Evolutionary conservation across 1,139 yeast genomes (phyloP).

Genomic region (Candida labiduridarum): DNA sequence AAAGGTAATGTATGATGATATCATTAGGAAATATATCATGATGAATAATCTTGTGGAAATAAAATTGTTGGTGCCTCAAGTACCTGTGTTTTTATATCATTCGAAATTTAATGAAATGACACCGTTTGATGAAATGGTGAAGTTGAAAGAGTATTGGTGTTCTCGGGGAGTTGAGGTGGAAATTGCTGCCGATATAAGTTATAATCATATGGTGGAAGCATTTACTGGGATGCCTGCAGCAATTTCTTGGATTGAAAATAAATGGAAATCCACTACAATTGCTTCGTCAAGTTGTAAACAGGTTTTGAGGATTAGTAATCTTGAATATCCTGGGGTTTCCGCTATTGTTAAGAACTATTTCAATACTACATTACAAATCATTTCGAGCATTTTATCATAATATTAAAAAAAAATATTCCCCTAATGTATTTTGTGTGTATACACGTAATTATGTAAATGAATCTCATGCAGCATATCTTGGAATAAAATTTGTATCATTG

Average conservation of each 20-base stretch:
- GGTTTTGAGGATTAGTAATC: conserved; percentile 24
- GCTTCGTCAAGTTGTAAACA: conserved; percentile 25
- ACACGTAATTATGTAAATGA: not conserved
- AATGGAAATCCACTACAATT: not conserved
- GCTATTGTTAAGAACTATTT: not conserved
- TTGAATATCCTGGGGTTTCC: conserved; percentile 22
- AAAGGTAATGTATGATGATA: conserved; percentile 20
- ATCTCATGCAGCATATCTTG: not conserved
- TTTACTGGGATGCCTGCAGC: conserved; percentile 33
- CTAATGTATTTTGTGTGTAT: not conserved
- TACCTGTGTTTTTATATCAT: conserved; percentile 38
- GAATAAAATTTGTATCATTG: not conserved
- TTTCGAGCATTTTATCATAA: not conserved
- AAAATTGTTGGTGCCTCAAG: conserved; percentile 20
- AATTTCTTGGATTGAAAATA: conserved; percentile 25
- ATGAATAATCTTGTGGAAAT: conserved; percentile 25
- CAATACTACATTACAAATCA: not conserved
- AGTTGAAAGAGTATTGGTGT: conserved; percentile 35
- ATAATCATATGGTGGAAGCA: conserved; percentile 32
- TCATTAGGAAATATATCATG: conserved; percentile 17
- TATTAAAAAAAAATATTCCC: not conserved
- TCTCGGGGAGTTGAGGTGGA: conserved; percentile 28
- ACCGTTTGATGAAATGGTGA: conserved; percentile 25
- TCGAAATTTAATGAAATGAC: conserved; percentile 32
- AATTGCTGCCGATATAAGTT: conserved; percentile 25